phyloP scores from a whole-genome alignment of 352 stramenopile genomes.

The Blastocystis sp. region DNA sequence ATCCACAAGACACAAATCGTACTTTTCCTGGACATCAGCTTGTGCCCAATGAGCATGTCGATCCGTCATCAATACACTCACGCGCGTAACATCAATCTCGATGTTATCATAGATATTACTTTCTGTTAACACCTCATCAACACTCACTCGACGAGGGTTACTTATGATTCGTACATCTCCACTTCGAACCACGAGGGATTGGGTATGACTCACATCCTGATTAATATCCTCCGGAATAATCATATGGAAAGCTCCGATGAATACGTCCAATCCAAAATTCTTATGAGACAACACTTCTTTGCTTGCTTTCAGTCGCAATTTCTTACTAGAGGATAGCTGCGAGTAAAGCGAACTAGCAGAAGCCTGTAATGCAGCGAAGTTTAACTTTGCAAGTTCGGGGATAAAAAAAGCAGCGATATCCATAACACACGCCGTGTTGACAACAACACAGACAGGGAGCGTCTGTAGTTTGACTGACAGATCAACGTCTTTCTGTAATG shows the following conservation, averaged over 20 bases:
- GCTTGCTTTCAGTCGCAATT: constrained; percentile 8
- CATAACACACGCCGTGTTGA: neutral
- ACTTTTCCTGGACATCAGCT: neutral
- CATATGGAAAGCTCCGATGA: neutral
- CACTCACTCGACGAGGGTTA: neutral
- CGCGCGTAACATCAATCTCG: neutral
- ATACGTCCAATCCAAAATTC: neutral
- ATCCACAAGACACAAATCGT: constrained; percentile 37
- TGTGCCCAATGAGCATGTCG: neutral
- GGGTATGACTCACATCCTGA: neutral
- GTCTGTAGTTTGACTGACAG: neutral
- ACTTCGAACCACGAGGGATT: neutral
- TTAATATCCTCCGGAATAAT: constrained; percentile 46
- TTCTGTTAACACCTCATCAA: neutral
- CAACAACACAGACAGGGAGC: constrained; percentile 39
- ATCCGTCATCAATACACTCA: constrained; percentile 37
- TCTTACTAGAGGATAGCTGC: neutral
- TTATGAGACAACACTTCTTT: constrained; percentile 29
- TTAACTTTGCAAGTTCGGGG: constrained; percentile 13
- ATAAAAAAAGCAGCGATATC: constrained; percentile 23
- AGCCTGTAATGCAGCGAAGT: constrained; percentile 22
- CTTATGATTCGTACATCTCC: constrained; percentile 19
- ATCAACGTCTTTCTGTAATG: neutral
- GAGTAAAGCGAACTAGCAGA: neutral
- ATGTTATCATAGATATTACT: constrained; percentile 23